Evolutionary conservation across 257 asterid genomes (phyloP).

Genomic region (Solanum ahanhuiri): DNA sequence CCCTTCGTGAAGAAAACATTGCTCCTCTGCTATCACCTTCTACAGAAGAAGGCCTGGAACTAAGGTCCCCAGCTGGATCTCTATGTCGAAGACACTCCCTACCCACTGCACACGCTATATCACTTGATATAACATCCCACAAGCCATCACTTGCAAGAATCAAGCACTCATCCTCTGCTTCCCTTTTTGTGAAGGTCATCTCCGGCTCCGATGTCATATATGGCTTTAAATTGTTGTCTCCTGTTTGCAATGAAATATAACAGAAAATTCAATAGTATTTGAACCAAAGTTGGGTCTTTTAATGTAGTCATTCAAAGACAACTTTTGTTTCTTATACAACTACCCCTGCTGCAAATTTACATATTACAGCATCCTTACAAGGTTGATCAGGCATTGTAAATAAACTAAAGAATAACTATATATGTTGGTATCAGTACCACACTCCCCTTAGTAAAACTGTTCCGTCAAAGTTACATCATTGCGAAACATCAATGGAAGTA

Average conservation of each 20-base stretch:
- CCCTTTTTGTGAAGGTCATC: slow-evolving; percentile 7
- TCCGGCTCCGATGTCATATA: slow-evolving; percentile 6
- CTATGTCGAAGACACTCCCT: slow-evolving; percentile 1
- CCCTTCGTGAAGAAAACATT: slow-evolving; percentile 1
- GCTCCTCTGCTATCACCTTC: background rate
- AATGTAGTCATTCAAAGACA: no score
- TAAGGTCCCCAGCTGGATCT: background rate
- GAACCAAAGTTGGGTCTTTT: no score
- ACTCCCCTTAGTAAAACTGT: background rate
- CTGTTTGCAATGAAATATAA: background rate
- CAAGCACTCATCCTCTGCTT: slow-evolving; percentile 10
- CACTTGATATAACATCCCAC: slow-evolving; percentile 16
- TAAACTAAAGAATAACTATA: background rate
- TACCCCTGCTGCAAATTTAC: background rate
- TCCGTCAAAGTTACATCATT: background rate
- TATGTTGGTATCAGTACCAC: background rate
- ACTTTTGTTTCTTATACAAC: background rate
- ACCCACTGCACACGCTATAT: slow-evolving; percentile 2
- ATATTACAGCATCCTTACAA: background rate
- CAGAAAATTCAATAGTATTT: background rate
- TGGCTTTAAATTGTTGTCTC: slow-evolving; percentile 8
- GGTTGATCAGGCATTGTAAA: background rate
- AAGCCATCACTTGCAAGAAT: slow-evolving; percentile 15
- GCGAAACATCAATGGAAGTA: background rate
- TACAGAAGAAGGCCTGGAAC: background rate